A percentile compares a stretch with the other conserved stretches of the same genome.
phyloP scores from a whole-genome alignment of 78 protist species.

The Capsaspora owczarzaki region DNA sequence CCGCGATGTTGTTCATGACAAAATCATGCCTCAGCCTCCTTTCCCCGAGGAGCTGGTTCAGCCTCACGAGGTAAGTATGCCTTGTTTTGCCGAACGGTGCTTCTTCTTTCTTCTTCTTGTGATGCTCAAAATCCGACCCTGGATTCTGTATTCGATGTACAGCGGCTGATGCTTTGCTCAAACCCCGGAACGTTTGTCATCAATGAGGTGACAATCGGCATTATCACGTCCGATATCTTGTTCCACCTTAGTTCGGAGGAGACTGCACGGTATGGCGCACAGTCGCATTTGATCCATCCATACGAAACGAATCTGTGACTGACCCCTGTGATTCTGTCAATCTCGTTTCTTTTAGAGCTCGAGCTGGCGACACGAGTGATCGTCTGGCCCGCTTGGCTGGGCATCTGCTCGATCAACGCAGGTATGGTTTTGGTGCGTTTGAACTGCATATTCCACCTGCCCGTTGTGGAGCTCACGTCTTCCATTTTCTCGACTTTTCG shows the following conservation, averaged over 20 bases:
- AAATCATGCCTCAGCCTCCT: conserved; percentile 53
- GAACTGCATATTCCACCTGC: too few species aligned
- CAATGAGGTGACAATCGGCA: conserved; percentile 18
- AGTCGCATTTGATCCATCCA: not conserved
- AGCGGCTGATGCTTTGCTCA: not conserved
- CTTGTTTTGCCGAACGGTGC: not conserved
- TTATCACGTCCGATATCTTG: conserved; percentile 7
- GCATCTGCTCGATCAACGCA: not conserved
- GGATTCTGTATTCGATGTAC: not conserved
- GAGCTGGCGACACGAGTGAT: not conserved
- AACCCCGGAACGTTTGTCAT: conserved; percentile 11
- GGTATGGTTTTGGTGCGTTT: too few species aligned
- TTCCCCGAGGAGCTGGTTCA: not conserved
- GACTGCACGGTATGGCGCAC: not conserved
- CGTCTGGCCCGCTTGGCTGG: not conserved
- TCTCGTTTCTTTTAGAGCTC: not conserved
- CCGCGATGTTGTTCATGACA: conserved; percentile 31
- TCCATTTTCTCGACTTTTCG: too few species aligned
- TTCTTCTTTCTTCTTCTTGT: not conserved
- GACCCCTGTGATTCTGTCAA: not conserved
- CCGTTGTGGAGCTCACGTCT: too few species aligned
- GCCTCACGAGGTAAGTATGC: not conserved
- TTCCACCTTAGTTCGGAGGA: conserved; percentile 7
- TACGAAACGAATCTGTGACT: not conserved
- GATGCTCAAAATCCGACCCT: not conserved